phyloP scores from a whole-genome alignment of 352 stramenopile species.

The Globisporangium spinosum region DNA sequence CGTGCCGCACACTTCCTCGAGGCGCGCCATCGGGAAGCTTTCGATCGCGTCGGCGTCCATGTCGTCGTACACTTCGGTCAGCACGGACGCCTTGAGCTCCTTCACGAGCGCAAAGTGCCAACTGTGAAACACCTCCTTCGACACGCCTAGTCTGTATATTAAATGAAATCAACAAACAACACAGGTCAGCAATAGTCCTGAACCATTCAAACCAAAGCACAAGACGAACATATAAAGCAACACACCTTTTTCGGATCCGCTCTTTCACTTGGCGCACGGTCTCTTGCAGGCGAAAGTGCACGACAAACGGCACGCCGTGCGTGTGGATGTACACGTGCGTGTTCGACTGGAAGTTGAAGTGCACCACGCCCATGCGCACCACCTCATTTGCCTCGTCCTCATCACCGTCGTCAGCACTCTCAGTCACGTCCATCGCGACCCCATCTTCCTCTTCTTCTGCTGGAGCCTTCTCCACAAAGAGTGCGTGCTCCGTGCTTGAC shows the following conservation, averaged over 20 bases:
- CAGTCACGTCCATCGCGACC: neutral
- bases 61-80: constrained; percentile 53
- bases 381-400: constrained; percentile 25
- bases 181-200: neutral
- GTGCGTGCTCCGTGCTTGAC: constrained; percentile 29
- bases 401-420: neutral
- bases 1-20: constrained; percentile 54
- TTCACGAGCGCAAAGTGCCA: constrained; percentile 79
- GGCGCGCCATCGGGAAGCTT: constrained; percentile 48
- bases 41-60: constrained; percentile 56
- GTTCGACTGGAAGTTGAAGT: constrained; percentile 67
- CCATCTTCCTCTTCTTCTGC: constrained; percentile 19
- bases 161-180: neutral
- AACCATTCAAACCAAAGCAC: neutral
- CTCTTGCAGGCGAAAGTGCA: constrained; percentile 64
- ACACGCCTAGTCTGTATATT: constrained; percentile 54
- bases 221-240: neutral
- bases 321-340: constrained; percentile 68
- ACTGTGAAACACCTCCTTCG: constrained; percentile 52
- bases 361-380: constrained; percentile 59
- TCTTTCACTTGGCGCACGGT: constrained; percentile 66
- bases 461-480: constrained; percentile 61
- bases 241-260: constrained; percentile 60
- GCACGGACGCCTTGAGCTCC: constrained; percentile 62
- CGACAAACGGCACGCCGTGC: constrained; percentile 62